These are phyloP conservation scores for Fragilariopsis cylindrus DNA, from an alignment of 108 stramenopile species.

Conservation along the genomic window DNA sequence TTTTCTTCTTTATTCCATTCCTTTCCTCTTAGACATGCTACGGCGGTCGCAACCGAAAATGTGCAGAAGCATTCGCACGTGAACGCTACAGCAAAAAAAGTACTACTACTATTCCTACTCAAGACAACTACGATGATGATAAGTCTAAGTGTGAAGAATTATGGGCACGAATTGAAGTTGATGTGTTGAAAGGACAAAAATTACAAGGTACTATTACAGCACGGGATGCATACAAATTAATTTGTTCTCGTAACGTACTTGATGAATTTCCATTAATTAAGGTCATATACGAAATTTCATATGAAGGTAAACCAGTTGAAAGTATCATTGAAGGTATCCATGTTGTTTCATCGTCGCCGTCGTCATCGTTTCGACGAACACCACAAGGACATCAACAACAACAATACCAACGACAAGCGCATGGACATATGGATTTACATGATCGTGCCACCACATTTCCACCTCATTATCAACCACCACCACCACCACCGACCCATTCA, in stretches of 20 bases:
- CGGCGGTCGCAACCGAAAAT: constrained; percentile 94
- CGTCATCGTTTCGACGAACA: not conserved
- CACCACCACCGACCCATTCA: not conserved
- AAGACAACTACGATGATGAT: constrained; percentile 10
- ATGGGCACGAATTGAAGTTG: constrained; percentile 78
- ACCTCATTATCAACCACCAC: not conserved
- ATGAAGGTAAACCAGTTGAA: constrained; percentile 53
- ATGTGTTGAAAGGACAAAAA: constrained; percentile 91
- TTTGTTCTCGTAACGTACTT: constrained; percentile 56
- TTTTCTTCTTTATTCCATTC: too few species aligned
- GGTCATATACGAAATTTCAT: constrained; percentile 85
- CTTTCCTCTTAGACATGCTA: constrained; percentile 68
- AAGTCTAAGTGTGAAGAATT: not conserved
- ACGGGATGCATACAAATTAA: constrained; percentile 78
- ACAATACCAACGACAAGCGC: not conserved
- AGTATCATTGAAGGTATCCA: constrained; percentile 69
- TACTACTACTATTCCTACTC: not conserved
- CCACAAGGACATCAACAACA: not conserved
- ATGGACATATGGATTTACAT: not conserved
- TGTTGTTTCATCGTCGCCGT: not conserved
- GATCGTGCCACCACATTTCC: constrained; percentile 3
- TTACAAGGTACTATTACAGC: constrained; percentile 90
- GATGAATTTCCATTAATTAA: constrained; percentile 85
- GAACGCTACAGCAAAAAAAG: constrained; percentile 1
- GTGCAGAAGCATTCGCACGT: constrained; percentile 90